Conservation (phyloP, 2,329 filamentous ascomycete species). For the Lanzia echinophila region DNA sequence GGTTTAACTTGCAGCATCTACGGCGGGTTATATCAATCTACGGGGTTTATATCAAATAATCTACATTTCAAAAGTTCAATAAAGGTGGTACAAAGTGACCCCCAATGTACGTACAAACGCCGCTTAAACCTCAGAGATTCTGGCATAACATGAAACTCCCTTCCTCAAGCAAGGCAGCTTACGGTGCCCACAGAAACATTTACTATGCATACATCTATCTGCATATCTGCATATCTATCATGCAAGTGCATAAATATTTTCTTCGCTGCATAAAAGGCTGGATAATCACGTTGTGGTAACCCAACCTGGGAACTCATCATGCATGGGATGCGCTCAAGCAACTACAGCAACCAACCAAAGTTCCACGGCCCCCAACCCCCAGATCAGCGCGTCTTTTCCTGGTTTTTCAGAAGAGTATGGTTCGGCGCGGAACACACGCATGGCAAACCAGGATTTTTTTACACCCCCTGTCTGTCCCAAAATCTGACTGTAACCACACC, state of each 20-base stretch:
- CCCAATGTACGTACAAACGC: background rate
- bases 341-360: conserved; percentile 1
- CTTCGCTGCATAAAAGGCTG: background rate
- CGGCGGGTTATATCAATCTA: no score
- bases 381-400: background rate
- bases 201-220: no score
- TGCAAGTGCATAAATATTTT: background rate
- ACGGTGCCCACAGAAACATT: background rate
- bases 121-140: background rate
- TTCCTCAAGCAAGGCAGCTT: background rate
- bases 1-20: background rate
- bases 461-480: background rate
- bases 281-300: background rate
- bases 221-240: background rate
- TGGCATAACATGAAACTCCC: background rate
- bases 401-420: background rate
- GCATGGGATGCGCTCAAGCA: background rate
- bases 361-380: background rate
- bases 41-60: background rate
- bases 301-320: conserved; percentile 2
- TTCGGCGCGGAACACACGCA: conserved; percentile 2
- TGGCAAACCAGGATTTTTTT: conserved; percentile 8
- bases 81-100: background rate
- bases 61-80: background rate
- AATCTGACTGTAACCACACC: conserved; percentile 7